Base-by-base conservation (phyloP, 208 protist species). In the Crithidia expoeki region DNA sequence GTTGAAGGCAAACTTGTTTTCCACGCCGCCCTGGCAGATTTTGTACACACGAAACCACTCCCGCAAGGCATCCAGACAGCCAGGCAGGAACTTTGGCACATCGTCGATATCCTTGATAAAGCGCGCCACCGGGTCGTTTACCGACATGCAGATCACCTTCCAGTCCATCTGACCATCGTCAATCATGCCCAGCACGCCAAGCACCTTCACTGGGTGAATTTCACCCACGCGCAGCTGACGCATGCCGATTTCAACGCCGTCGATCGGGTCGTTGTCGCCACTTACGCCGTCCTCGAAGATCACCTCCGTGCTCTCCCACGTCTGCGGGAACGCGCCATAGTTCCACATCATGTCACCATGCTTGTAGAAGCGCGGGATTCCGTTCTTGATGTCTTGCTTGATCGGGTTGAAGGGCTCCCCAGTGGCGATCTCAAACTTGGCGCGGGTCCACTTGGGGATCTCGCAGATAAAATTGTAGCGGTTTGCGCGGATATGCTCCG, bases 271-370 rank as follows among this genome's bases (percentile, higher is more conserved):
- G 56, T 96, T 95, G 71, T 98, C 96, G 36, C 96, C 96, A 33
- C 74, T 76, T 19, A 89, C 81, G 49, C 88, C 89, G 19, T 83
- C 85, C 65, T 95, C 89, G 55, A 94, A 95, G 33, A 86, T 76
- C 11, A 94, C 82, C 47, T 96, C 88, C 2, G 94, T 98, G 81
- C 94, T 95, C 74, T 98, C 97, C 95, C 96, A 98, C 61, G 96
- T 98, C 81, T 99, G 97, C 49, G 97, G 97, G 59, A 99, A 88
- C 33, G 93, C 92, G 27, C 97, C 97, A 72, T 99, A 99, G 84
- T 99, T 99, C 83, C 90, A 98, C 88, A 98, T 90, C 90, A 98
- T 98, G 72, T 97, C 91, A 21, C 97, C 97, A 75, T 98, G 87
- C 71, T 98, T 97, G 93, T 98, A 98, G 72, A 98, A 97, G 38